Evolutionary conservation across 2,329 filamentous ascomycete genomes (phyloP), one percentile per base, ranked within the genome.

Genomic region (Paecilomyces fulvus): DNA sequence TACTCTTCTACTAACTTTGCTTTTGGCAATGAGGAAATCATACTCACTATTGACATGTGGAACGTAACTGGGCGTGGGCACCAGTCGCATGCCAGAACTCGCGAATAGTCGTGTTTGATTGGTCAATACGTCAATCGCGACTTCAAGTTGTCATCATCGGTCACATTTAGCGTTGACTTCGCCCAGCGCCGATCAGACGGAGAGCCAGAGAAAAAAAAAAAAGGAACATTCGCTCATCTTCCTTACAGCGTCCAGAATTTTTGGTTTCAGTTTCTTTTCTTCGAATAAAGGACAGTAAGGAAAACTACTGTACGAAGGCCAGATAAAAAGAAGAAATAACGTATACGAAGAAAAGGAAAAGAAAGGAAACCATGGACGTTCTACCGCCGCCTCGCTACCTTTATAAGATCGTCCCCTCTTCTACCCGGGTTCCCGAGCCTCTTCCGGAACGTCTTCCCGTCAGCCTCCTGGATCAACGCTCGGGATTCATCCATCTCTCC

Each of bases 401-500:
- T 57, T 75, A 74, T 61, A 75, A 75, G 57, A 66, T 75, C 49
- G 56, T 73, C 8, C 67, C 72, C 17, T 73, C 71, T 9, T 64
- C 68, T 3, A 52, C 65, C 8, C 69, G 68, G 2, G 65, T 73
- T 23, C 66, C 65, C 14, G 69, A 74, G 55, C 65, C 71, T 30
- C 59, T 73, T 46, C 70, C 70, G 30, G 70, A 73, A 10, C 61
- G 61, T 30, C 64, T 74, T 23, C 64, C 70, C 2, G 66, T 73
- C 53, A 74, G 71, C 55, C 64, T 72, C 31, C 56, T 75, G 30
- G 72, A 75, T 56, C 55, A 66, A 51, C 58, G 61, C 21, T 71
- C 68, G 6, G 69, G 67, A 46, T 75, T 73, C 51, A 67, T 75
- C 52, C 72, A 75, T 56, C 67, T 75, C 7, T 74, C 72, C 0